These are phyloP conservation scores for Naegleria gruberi DNA, from an alignment of 208 protist genomes.

Conservation along the genomic window DNA sequence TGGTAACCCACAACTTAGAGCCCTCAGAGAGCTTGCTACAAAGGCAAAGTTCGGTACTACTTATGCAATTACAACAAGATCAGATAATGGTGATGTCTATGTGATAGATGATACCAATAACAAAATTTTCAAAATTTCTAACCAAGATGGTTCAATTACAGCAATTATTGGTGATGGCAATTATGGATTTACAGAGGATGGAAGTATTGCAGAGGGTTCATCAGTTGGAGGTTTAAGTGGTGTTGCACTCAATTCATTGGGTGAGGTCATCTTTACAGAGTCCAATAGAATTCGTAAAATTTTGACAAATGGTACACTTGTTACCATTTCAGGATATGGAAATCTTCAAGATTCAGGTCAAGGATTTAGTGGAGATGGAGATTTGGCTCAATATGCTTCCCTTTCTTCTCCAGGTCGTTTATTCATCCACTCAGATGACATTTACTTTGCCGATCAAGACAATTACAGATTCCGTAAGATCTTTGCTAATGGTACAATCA, in stretches of 20 bases:
- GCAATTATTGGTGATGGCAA: background rate
- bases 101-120: background rate
- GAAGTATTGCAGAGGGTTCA: background rate
- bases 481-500: background rate
- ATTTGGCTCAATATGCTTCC: background rate
- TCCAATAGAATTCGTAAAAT: background rate
- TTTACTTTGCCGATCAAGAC: background rate
- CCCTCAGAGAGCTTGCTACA: background rate
- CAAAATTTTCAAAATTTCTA: background rate
- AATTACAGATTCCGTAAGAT: background rate
- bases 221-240: background rate
- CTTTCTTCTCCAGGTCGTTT: background rate
- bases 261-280: background rate
- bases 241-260: background rate
- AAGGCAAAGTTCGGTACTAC: no score
- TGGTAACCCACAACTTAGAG: background rate
- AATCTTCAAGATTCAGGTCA: no score
- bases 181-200: background rate
- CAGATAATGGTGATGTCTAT: background rate
- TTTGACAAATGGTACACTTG: background rate
- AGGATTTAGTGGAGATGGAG: background rate
- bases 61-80: no score
- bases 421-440: background rate
- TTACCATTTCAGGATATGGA: background rate
- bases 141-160: background rate